phyloP scores from a whole-genome alignment of 2,329 filamentous ascomycete genomes.

The Fusarium zealandicum region DNA sequence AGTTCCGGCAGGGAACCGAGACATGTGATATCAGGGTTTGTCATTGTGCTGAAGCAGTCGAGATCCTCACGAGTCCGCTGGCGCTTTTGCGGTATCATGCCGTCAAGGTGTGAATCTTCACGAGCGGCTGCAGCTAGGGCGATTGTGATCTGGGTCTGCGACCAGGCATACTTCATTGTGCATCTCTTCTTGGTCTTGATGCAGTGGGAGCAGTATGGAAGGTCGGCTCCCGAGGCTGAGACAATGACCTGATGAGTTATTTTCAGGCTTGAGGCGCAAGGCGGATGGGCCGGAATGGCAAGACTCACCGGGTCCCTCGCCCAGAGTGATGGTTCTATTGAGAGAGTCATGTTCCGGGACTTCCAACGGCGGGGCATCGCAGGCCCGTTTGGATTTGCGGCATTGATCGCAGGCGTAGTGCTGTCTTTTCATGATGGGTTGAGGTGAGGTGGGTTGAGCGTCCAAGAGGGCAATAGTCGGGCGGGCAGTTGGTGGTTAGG shows the following conservation, averaged over 20 bases:
- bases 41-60: neutral
- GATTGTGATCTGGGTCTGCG: slow-evolving; percentile 22
- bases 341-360: slow-evolving; percentile 11
- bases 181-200: slow-evolving; percentile 43
- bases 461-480: neutral
- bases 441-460: neutral
- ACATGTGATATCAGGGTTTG: neutral
- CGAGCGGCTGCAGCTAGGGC: slow-evolving; percentile 13
- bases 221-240: slow-evolving; percentile 3
- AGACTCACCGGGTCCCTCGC: slow-evolving; percentile 24
- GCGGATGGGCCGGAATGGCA: neutral
- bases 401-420: slow-evolving; percentile 39
- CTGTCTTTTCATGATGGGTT: slow-evolving; percentile 34
- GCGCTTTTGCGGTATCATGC: slow-evolving; percentile 11
- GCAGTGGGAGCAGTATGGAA: slow-evolving; percentile 43
- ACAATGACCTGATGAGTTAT: too few relatives aligned
- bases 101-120: neutral
- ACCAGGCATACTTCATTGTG: slow-evolving; percentile 40
- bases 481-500: neutral
- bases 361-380: slow-evolving; percentile 33
- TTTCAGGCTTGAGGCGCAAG: neutral
- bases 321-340: slow-evolving; percentile 2
- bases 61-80: slow-evolving; percentile 1
- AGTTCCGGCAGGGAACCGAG: neutral
- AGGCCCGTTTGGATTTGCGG: slow-evolving; percentile 36